Evolutionary conservation across 2,329 filamentous ascomycete genomes (phyloP).

Genomic region (Madurella mycetomatis): DNA sequence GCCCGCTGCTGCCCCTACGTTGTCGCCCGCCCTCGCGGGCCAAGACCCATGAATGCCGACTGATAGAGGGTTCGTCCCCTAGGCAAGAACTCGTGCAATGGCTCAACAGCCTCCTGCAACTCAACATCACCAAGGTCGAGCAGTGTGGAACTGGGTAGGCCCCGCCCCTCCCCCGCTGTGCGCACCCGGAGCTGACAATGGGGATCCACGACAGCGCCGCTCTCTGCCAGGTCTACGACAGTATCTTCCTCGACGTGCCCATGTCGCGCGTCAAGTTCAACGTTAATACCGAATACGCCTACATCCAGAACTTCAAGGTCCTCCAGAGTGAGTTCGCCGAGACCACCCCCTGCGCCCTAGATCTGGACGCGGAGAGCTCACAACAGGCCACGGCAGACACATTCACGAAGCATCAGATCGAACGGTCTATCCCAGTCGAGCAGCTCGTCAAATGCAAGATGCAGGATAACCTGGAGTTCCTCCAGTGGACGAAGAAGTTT

Average conservation of each 20-base stretch:
- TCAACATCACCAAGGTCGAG: constrained; percentile 98
- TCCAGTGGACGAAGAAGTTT: constrained; percentile 94
- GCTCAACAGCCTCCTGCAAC: constrained; percentile 95
- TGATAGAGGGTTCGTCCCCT: constrained; percentile 20
- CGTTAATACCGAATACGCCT: constrained; percentile 93
- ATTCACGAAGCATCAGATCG: constrained; percentile 81
- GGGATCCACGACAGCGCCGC: constrained; percentile 63
- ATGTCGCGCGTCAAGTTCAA: constrained; percentile 99
- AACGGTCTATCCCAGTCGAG: constrained; percentile 86
- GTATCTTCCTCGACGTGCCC: constrained; percentile 91
- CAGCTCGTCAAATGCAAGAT: constrained; percentile 96
- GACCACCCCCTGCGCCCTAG: neutral
- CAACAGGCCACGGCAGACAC: constrained; percentile 52
- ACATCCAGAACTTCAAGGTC: constrained; percentile 97
- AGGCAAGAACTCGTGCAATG: constrained; percentile 96
- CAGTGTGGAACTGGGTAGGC: constrained; percentile 95
- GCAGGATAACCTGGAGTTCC: constrained; percentile 99
- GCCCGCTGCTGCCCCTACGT: constrained; percentile 3
- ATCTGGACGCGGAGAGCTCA: constrained; percentile 9
- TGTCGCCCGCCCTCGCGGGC: constrained; percentile 8
- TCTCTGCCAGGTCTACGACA: constrained; percentile 96
- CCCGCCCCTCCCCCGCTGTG: constrained; percentile 25
- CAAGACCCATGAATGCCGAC: constrained; percentile 3
- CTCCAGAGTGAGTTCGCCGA: constrained; percentile 70
- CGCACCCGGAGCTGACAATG: constrained; percentile 11